Base-by-base conservation (phyloP, 2,329 filamentous ascomycete genomes). In the Apiospora phragmitis region DNA sequence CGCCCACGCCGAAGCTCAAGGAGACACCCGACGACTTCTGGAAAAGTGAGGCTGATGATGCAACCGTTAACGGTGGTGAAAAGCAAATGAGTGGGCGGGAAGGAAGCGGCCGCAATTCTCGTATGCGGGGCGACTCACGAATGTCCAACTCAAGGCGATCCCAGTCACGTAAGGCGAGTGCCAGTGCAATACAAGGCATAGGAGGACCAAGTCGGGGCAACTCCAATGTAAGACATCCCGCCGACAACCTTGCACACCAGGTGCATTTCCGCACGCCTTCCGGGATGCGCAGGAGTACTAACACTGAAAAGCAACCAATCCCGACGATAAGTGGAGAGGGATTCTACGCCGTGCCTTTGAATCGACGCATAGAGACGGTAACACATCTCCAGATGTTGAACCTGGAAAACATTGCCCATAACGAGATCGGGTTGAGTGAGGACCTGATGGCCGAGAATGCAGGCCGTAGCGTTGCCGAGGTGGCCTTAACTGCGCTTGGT, bases 361-460 rank as follows among this genome's bases (percentile, higher is more conserved):
- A 87, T 74, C 87, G 87, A 45, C 88, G 86, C 16, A 82, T 91
- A 38, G 90, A 92, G 75, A 85, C 89, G 6, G 88, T 92, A 41
- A 91, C 90, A 24, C 87, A 95, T 7, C 85, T 96, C 49, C 94
- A 97, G 78, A 96, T 98, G 89, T 88, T 97, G 38, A 95, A 96
- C 73, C 89, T 98, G 1, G 96, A 98, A 81, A 95, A 96, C 77
- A 93, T 97, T 70, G 94, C 95, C 0, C 92, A 94, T 71, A 92
- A 93, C 55, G 94, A 98, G 74, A 89, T 97, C 70, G 94, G 94
- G 6, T 86, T 98, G 65, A 93, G 92, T 0, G 94, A 97, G 79
- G 94, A 96, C 69, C 91, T 98, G 80, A 94, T 98, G 85, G 91
- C 94, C 0, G 96, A 98, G 78, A 98, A 95, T 78, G 93, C 95